Evolutionary conservation across 2,329 filamentous ascomycete species (phyloP), one percentile per base, ranked within the genome.

Genomic region (Ceratocystis variospora): DNA sequence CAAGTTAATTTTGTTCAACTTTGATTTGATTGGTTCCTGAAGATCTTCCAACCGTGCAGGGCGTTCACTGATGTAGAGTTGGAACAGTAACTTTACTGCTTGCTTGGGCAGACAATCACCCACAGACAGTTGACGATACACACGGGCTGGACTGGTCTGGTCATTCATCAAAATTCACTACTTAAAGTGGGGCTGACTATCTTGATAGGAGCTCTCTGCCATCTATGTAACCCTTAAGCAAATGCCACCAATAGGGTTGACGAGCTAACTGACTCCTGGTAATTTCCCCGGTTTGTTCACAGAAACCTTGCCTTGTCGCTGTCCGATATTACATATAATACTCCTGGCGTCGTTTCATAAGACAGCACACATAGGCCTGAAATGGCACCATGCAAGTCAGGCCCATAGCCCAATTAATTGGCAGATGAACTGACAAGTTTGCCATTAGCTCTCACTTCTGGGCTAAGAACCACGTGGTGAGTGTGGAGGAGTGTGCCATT

Each of bases 351-450:
- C 15, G 55, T 59, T 59, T 59, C 55, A 59, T 59, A 57, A 57
- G 50, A 64, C 63, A 50, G 50, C 63, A 59, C 48, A 64, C 63
- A 64, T 55, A 37, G 37, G 12, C 48, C 22, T 37, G 37, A 46
- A 59, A 64, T 64, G 63, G 63, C 63, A 59, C 63, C 46, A 64
- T 64, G 63, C 48, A 44, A 64, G 45, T 31, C 63, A 64, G 37
- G 31, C 50, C 37, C 33, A 37, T 15, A 50, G 63, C 63, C 50
- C 33, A 46, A 57, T 12, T 44, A 19, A 46, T 50, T 5, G 37
- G 25, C 55, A 37, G 25, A 59, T 59, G 55, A 59, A 59, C 55
- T 59, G 55, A 59, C 55, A 59, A 59, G 15, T 59, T 37, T 59
- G 28, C 8, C 55, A n/a, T 59, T 33, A 59, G 55, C 22, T 31